phyloP scores from a whole-genome alignment of 2,329 filamentous ascomycete species.

The Aspergillus tubingensis region DNA sequence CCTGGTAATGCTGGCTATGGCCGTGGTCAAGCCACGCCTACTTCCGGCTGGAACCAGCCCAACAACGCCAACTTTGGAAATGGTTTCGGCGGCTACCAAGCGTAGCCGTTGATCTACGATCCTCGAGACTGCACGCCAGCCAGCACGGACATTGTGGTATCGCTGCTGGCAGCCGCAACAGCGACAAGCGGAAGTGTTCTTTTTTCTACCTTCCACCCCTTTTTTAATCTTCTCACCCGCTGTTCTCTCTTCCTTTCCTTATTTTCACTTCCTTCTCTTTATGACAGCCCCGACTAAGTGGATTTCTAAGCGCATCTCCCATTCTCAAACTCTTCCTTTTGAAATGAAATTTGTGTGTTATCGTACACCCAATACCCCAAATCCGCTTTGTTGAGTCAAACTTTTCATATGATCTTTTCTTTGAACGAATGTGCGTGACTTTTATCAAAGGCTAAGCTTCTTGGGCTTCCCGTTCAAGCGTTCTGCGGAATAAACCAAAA shows the following conservation, averaged over 20 bases:
- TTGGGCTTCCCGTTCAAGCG: conserved; percentile 36
- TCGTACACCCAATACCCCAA: conserved; percentile 48
- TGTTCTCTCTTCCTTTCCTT: conserved; percentile 22
- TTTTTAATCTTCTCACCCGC: conserved; percentile 23
- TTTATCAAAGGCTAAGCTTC: conserved; percentile 32
- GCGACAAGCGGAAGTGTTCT: conserved; percentile 18
- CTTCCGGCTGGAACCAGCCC: conserved; percentile 56
- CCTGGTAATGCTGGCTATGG: conserved; percentile 78
- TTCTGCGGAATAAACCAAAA: conserved; percentile 41
- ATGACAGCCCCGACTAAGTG: conserved; percentile 36
- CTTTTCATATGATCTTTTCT: conserved; percentile 30
- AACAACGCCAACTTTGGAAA: conserved; percentile 53
- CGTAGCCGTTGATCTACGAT: conserved; percentile 41
- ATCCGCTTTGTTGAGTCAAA: conserved; percentile 39
- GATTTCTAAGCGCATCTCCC: conserved; percentile 41
- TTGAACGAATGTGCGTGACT: conserved; percentile 35
- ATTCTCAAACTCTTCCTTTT: conserved; percentile 40
- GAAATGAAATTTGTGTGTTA: conserved; percentile 47
- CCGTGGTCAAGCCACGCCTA: conserved; percentile 64
- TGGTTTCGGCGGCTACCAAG: conserved; percentile 63
- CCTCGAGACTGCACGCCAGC: conserved; percentile 11
- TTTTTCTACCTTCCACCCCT: conserved; percentile 12
- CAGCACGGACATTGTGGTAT: conserved; percentile 16
- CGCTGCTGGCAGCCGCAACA: conserved; percentile 18
- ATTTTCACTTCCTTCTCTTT: conserved; percentile 21